phyloP scores from a whole-genome alignment of 2,329 filamentous ascomycete species.

The Verticillium longisporum region DNA sequence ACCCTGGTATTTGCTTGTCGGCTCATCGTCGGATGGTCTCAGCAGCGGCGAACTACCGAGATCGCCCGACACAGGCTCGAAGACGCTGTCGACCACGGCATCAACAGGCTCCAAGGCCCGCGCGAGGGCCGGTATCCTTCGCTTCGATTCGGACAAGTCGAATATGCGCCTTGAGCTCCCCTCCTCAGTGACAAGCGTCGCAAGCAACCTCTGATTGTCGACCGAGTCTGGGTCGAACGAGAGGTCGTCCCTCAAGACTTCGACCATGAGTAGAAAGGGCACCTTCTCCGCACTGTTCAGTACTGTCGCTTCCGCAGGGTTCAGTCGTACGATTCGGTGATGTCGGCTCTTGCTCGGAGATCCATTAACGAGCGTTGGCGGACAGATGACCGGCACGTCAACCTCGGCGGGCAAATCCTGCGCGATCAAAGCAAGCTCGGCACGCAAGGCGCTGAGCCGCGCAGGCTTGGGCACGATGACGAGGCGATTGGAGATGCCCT shows the following conservation, averaged over 20 bases:
- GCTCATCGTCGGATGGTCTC: conserved; percentile 44
- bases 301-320: conserved; percentile 77
- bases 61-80: conserved; percentile 76
- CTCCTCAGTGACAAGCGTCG: conserved; percentile 49
- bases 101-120: conserved; percentile 20
- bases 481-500: conserved; percentile 79
- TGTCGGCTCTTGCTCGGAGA: conserved; percentile 69
- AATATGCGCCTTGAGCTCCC: conserved; percentile 55
- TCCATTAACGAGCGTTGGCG: conserved; percentile 65
- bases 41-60: conserved; percentile 67
- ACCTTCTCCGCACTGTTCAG: conserved; percentile 84
- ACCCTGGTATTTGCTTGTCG: conserved; percentile 9
- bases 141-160: conserved; percentile 61
- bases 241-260: conserved; percentile 75
- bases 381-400: conserved; percentile 76
- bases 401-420: conserved; percentile 79
- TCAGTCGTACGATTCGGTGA: conserved; percentile 76
- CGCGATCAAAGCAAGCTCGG: conserved; percentile 72
- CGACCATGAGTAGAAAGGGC: conserved; percentile 78
- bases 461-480: conserved; percentile 77
- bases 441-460: conserved; percentile 71
- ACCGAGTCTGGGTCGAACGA: conserved; percentile 70
- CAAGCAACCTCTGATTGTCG: conserved; percentile 63
- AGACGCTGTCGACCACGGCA: conserved; percentile 61
- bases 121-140: conserved; percentile 20